These are phyloP conservation scores for Penicillium sp. DNA, from an alignment of 2,329 filamentous ascomycete species.

Conservation along the genomic window DNA sequence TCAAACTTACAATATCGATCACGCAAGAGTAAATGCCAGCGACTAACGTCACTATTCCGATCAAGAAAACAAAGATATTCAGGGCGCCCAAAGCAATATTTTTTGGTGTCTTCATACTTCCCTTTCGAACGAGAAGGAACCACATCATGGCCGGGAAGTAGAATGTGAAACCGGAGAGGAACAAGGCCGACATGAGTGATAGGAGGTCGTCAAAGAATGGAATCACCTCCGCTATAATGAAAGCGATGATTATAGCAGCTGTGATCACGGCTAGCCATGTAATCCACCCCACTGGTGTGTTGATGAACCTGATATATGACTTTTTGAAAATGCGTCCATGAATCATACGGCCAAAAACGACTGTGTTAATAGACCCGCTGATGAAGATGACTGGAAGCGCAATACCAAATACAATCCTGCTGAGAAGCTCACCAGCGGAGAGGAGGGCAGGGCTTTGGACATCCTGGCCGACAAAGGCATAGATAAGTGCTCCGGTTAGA, in stretches of 20 bases:
- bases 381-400: not conserved
- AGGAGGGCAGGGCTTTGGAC: not conserved
- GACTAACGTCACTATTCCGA: not conserved
- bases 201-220: not conserved
- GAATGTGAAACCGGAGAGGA: not conserved
- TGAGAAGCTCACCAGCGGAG: not conserved
- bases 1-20: not conserved
- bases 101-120: not conserved
- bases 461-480: not conserved
- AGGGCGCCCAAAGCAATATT: not conserved
- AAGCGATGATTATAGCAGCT: not conserved
- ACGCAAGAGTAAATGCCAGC: slow-evolving; percentile 1
- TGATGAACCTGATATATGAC: not conserved
- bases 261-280: not conserved
- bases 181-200: not conserved
- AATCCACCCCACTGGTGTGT: not conserved
- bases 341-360: not conserved
- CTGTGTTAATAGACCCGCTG: not conserved
- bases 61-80: not conserved
- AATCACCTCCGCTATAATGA: not conserved
- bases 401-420: not conserved
- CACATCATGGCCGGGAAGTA: slow-evolving; percentile 2
- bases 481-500: not conserved
- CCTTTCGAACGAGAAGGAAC: not conserved
- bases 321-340: not conserved